phyloP scores from a whole-genome alignment of 108 stramenopile species.

The Cylindrotheca closterium region DNA sequence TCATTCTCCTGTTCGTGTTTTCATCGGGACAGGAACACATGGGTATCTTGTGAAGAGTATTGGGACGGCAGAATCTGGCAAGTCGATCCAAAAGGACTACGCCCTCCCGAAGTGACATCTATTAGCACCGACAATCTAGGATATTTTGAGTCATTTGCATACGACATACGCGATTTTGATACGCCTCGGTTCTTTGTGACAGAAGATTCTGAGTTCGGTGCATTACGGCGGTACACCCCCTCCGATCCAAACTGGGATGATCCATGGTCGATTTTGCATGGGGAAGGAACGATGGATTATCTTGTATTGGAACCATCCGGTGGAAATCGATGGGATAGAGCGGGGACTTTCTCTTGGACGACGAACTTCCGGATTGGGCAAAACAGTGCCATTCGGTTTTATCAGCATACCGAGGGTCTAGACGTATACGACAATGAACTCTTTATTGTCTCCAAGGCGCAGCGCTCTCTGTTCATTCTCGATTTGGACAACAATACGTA shows the following conservation, averaged over 20 bases:
- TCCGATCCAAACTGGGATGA: conserved; percentile 19
- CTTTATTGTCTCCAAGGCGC: conserved; percentile 39
- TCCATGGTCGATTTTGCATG: conserved; percentile 46
- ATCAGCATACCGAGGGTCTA: conserved; percentile 41
- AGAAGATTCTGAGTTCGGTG: conserved; percentile 48
- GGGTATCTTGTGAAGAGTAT: conserved; percentile 62
- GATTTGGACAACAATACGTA: conserved; percentile 41
- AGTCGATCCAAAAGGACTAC: conserved; percentile 60
- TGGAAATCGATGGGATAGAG: conserved; percentile 4
- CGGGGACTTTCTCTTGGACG: conserved; percentile 41
- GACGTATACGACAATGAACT: conserved; percentile 26
- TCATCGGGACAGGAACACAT: conserved; percentile 47
- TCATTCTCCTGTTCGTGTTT: background rate
- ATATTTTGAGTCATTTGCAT: conserved; percentile 52
- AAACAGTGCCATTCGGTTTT: too few species aligned
- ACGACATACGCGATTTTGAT: conserved; percentile 39
- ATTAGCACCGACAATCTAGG: conserved; percentile 51
- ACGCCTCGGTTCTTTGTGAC: conserved; percentile 49
- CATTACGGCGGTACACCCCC: conserved; percentile 45
- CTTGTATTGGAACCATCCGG: conserved; percentile 27
- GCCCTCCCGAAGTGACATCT: conserved; percentile 33
- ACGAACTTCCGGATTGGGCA: too few species aligned
- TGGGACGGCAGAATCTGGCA: conserved; percentile 48
- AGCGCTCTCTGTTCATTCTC: conserved; percentile 29
- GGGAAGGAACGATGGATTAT: conserved; percentile 36